Percentiles rank a stretch among this genome's conserved stretches.
phyloP scores from a whole-genome alignment of 495 filamentous ascomycete genomes.

The Annulohypoxylon nitens region DNA sequence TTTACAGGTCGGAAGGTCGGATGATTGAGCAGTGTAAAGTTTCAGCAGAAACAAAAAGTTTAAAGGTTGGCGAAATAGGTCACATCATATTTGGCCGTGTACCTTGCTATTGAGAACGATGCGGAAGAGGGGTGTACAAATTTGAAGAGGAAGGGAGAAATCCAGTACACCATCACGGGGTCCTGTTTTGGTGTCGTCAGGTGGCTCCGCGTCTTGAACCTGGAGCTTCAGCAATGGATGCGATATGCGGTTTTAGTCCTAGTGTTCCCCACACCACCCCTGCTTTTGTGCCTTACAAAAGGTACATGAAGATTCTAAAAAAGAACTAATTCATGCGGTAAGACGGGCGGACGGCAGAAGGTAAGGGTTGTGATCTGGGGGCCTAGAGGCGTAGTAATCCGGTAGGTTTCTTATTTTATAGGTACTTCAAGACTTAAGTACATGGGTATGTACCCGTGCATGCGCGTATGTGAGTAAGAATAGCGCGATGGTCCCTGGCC shows the following conservation, averaged over 20 bases:
- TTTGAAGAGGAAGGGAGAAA: constrained; percentile 38
- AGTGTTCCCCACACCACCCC: constrained; percentile 31
- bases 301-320: constrained; percentile 1
- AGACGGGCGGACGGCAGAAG: constrained; percentile 37
- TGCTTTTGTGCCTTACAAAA: constrained; percentile 6
- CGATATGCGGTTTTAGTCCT: constrained; percentile 27
- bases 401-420: constrained; percentile 27
- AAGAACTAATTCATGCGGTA: constrained; percentile 31
- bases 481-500: constrained; percentile 16
- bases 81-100: constrained; percentile 38
- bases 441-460: background rate
- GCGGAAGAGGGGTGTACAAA: constrained; percentile 28
- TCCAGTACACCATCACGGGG: constrained; percentile 47
- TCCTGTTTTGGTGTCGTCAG: constrained; percentile 37
- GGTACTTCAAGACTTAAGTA: background rate
- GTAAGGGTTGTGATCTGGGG: constrained; percentile 32
- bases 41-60: constrained; percentile 21
- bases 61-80: constrained; percentile 40
- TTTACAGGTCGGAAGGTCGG: constrained; percentile 32
- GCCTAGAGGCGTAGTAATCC: constrained; percentile 21
- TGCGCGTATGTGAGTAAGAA: constrained; percentile 19
- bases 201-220: constrained; percentile 32
- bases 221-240: constrained; percentile 34
- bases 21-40: constrained; percentile 42
- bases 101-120: constrained; percentile 21